phyloP scores from a whole-genome alignment of 2,329 filamentous ascomycete species.

The Penicillium crustosum region DNA sequence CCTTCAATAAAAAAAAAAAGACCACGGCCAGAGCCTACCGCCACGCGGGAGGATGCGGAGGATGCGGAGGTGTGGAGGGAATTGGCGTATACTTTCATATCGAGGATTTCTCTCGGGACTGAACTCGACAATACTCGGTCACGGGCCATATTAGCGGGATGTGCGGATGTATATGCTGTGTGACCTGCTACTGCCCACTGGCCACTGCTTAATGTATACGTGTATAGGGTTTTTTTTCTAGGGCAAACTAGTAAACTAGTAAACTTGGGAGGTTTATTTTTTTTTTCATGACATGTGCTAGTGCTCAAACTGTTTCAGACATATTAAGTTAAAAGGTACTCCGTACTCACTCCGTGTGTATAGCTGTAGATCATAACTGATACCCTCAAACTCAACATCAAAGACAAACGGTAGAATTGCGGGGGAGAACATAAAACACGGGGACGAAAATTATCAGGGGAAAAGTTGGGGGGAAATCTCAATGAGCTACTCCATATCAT shows the following conservation, averaged over 20 bases:
- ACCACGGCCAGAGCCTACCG: not conserved
- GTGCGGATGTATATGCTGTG: slow-evolving; percentile 2
- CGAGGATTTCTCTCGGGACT: not conserved
- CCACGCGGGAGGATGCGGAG: not conserved
- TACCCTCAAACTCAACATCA: not conserved
- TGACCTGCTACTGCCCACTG: not conserved
- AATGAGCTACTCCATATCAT: not conserved
- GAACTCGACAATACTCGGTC: not conserved
- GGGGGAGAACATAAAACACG: not conserved
- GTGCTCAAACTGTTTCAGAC: slow-evolving; percentile 1
- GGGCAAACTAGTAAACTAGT: not conserved
- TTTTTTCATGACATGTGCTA: not conserved
- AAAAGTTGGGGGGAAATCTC: slow-evolving; percentile 1
- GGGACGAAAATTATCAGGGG: not conserved
- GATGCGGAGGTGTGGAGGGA: not conserved
- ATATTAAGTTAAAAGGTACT: not conserved
- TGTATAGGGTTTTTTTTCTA: not conserved
- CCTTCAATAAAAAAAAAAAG: not conserved
- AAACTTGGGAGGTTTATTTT: not conserved
- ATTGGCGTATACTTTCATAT: not conserved
- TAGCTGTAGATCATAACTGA: slow-evolving; percentile 4
- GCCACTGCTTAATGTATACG: not conserved
- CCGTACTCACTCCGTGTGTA: not conserved
- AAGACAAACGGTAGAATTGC: not conserved
- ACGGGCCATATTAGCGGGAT: not conserved